Evolutionary conservation across 345 rosid species (phyloP), one percentile per base, ranked within the genome.

Genomic region (Lepidium africanum): DNA sequence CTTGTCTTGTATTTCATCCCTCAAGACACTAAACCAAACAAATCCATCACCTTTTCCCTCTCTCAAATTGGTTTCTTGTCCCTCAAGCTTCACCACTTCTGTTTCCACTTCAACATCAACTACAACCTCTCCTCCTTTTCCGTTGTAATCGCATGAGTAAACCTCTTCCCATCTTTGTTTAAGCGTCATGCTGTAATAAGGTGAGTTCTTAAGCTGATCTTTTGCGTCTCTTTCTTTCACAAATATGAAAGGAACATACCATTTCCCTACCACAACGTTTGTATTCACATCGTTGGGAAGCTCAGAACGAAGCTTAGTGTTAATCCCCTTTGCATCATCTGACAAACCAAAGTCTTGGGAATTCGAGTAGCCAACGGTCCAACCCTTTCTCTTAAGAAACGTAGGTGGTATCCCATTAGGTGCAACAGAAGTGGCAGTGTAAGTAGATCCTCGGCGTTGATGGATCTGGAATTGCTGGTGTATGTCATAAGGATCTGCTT

Each of bases 221-320:
- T 67, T 70, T 9, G 59, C 17, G 2, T 38, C 23, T 35, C 63
- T 69, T 23, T 88, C 96, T 43, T 54, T 84, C 21, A 86, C 56
- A 6, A 84, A 86, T 66, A 88, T 59, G 71, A 83, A 88, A 4
- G 91, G 96, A n/a, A 81, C 84, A 16, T 83, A 88, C 96, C 91
- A 88, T 66, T 69, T 83, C 48, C 90, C 96, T 5, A 86, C 80
- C 12, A 65, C 69, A 19, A 63, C 64, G 23, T 47, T 13, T 35
- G 80, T 73, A 14, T 63, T 58, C 23, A 54, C 57, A 49, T 58
- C 35, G 2, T 33, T 55, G 0, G 90, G 87, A 45, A 84, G 88
- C 66, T 66, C 35, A 1, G 76, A 37, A 6, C 87, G 80, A 42
- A 62, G 80, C 14, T 63, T 2, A 5, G 14, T 12, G 54, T 86